These are phyloP conservation scores for Avena eriantha DNA, from an alignment of 176 grass and related monocot genomes.

Conservation along the genomic window DNA sequence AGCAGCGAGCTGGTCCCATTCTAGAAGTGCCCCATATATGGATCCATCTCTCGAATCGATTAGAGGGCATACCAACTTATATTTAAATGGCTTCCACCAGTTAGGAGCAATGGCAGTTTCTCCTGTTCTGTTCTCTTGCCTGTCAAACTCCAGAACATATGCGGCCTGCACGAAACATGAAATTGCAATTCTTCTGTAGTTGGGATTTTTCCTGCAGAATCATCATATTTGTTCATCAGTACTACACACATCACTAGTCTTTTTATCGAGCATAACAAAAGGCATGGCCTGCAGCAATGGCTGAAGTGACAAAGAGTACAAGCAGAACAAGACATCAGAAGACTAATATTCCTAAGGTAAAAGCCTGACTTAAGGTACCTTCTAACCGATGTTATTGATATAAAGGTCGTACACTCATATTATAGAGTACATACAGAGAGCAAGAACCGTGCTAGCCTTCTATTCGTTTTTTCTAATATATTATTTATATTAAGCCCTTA, in stretches of 20 bases:
- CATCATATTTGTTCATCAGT: constrained; percentile 10
- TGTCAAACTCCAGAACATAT: constrained; percentile 81
- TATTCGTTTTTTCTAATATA: neutral
- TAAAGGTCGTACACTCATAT: neutral
- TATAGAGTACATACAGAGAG: neutral
- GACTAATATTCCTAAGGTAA: constrained; percentile 1
- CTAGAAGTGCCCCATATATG: constrained; percentile 73
- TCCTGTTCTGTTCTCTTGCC: constrained; percentile 62
- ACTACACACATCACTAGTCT: neutral
- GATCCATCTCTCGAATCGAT: constrained; percentile 77
- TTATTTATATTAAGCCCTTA: constrained; percentile 4
- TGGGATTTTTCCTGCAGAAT: constrained; percentile 70
- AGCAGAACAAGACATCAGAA: neutral
- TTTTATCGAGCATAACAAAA: neutral
- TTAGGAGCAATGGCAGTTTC: constrained; percentile 63
- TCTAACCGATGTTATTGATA: neutral
- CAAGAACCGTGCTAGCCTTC: neutral
- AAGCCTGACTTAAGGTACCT: neutral
- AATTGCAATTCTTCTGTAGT: constrained; percentile 77
- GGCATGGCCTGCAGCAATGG: neutral
- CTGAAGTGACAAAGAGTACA: neutral
- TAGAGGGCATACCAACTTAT: constrained; percentile 63
- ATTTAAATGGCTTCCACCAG: constrained; percentile 94
- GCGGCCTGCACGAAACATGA: constrained; percentile 78
- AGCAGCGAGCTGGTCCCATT: constrained; percentile 75